Conservation (phyloP, 2,329 filamentous ascomycete genomes). For the Talaromyces pinophilus region DNA sequence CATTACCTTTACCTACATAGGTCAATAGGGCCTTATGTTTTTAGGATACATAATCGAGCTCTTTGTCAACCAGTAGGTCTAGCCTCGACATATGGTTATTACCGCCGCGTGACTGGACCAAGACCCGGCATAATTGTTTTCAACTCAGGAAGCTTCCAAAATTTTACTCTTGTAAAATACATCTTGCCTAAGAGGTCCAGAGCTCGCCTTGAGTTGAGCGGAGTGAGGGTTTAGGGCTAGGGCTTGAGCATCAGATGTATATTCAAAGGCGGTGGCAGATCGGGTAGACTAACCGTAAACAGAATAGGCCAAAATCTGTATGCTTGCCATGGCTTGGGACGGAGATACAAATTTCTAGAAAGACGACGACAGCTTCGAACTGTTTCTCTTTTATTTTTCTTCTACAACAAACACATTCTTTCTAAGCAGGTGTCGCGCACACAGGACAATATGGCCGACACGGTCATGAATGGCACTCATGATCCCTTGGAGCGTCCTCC, state of each 20-base stretch:
- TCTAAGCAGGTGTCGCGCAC: background rate
- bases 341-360: slow-evolving; percentile 5
- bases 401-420: background rate
- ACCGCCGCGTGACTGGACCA: background rate
- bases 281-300: background rate
- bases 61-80: background rate
- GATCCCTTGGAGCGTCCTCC: slow-evolving; percentile 45
- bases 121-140: background rate
- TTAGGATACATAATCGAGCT: background rate
- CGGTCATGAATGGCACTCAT: slow-evolving; percentile 34
- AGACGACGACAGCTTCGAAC: background rate
- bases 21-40: too few species aligned
- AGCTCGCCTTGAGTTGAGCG: background rate
- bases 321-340: background rate
- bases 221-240: background rate
- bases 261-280: background rate
- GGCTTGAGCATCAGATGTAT: background rate
- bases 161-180: background rate
- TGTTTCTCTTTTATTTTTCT: background rate
- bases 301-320: background rate
- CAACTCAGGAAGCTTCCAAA: background rate
- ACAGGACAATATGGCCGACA: slow-evolving; percentile 36
- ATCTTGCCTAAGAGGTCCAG: background rate
- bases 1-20: too few species aligned
- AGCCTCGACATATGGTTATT: background rate